Evolutionary conservation across 192 early-diverging fungal genomes (phyloP).

Genomic region (Backusella australiensis): DNA sequence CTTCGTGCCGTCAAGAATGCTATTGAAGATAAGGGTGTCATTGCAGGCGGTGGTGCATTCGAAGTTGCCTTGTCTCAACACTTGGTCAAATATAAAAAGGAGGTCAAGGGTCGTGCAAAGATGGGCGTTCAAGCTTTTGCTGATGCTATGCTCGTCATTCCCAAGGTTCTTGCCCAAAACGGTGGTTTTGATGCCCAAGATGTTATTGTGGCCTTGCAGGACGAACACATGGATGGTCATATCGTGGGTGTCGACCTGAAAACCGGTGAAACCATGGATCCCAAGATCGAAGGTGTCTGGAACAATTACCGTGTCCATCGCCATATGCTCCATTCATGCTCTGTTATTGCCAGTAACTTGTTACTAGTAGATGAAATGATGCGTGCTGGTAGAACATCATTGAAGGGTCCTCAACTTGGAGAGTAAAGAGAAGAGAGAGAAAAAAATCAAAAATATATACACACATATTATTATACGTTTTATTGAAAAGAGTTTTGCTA

Average conservation of each 20-base stretch:
- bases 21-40: slow-evolving; percentile 87
- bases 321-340: slow-evolving; percentile 94
- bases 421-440: slow-evolving; percentile 3
- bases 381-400: slow-evolving; percentile 56
- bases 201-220: slow-evolving; percentile 89
- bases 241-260: slow-evolving; percentile 91
- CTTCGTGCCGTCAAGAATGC: slow-evolving; percentile 98
- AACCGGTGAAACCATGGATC: slow-evolving; percentile 93
- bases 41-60: slow-evolving; percentile 96
- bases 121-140: slow-evolving; percentile 97
- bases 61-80: slow-evolving; percentile 86
- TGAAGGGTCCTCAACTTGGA: slow-evolving; percentile 37
- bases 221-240: slow-evolving; percentile 90
- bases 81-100: slow-evolving; percentile 82
- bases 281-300: slow-evolving; percentile 91
- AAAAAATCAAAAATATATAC: neutral
- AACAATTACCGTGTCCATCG: slow-evolving; percentile 98
- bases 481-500: neutral
- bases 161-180: slow-evolving; percentile 94
- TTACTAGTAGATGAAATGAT: slow-evolving; percentile 99
- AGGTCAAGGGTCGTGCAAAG: slow-evolving; percentile 90
- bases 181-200: slow-evolving; percentile 97
- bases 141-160: slow-evolving; percentile 95
- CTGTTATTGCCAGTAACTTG: slow-evolving; percentile 97
- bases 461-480: neutral